Evolutionary conservation across 345 rosid species (phyloP), one percentile per base, ranked within the genome.

Genomic region (Corchorus olitorius): DNA sequence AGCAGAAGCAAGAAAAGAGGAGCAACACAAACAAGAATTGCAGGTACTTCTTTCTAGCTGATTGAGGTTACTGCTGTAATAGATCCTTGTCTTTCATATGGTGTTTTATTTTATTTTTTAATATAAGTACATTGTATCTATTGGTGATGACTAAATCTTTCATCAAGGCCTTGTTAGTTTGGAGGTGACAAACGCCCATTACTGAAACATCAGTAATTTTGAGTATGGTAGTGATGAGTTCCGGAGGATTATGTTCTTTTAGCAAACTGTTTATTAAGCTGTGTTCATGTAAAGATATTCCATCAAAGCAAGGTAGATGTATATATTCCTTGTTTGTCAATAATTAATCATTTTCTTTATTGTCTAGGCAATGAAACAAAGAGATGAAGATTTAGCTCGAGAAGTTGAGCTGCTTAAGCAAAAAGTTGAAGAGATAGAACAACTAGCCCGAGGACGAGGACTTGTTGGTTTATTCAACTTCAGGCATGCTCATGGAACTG

Each of bases 1-100:
- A 86, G 87, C 94, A 34, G 98, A 94, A 85, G 97, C 92, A 17
- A 82, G 88, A 83, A 94, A 92, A 76, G 97, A 92, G 88, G 94
- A 89, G 73, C 73, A 78, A 73, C 87, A 87, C 60, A 92, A 73
- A 70, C 88, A 80, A 77, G 92, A 88, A 77, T 70, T 92, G 55
- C 85, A 82, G 83, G 97, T 89, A 79, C 58, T 45, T 62, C 20
- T 71, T 65, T 19, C 9, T 72, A 4, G 45, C 15, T 43, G 33
- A 8, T 72, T 58, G 19, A 54, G 60, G 74, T 35, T 71, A 34
- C 63, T 34, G 7, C 66, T 63, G 5, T 63, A 35, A 5, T 63
- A 17, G 13, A 34, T 63, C 20, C 20, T 63, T 5, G 19, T 71
- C 46, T 55, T 10, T 54, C 59, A 16, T 52, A 11, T 2, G 8